Base-by-base conservation (phyloP, 441 rosid genomes). In the Arabidopsis hybrid region DNA sequence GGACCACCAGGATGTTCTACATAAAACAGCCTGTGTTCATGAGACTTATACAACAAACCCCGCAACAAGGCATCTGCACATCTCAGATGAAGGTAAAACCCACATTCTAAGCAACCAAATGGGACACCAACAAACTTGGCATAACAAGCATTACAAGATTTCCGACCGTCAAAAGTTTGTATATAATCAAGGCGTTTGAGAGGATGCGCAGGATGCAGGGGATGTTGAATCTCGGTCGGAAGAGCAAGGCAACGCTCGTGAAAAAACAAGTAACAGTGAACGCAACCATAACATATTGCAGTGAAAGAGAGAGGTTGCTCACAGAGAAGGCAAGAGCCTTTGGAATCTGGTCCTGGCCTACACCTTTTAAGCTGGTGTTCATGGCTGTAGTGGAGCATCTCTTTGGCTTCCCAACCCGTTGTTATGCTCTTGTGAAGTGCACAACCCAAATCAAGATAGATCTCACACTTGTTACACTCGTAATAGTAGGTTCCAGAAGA, bases 211-310 rank as follows among this genome's bases (percentile, higher is more conserved):
- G 60, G 73, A 14, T 81, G 78, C 53, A 57, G 5, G 0, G 66
- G 60, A 5, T 78, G 75, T 0, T 63, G 72, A 14, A 78, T 46
- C 40, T 60, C 39, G 17, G 8, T 17, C 0, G 77, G 82, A 4
- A 75, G 50, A 9, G 45, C 43, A 16, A 65, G 65, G 17, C 83
- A 74, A 0, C 62, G 39, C 40, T 60, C 45, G 46, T 81, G 81
- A 0, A 76, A 8, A 57, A 74, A 72, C 34, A 7, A 21, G 55
- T n/a, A 7, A 49, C 75, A 71, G 1, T 36, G 18, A 47, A 49
- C 6, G 2, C 52, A 71, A 8, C 60, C 74, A 0, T 60, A 71
- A 38, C 67, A 71, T 36, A 35, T 49, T 0, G 67, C 5, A 0
- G 60, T 35, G 7, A 36, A 47, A 38, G 74, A 36, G 0, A 60